Percentiles rank a stretch among this genome's conserved stretches.
These are phyloP conservation scores for Drechmeria coniospora DNA, from an alignment of 2,329 filamentous ascomycete species.

Conservation along the genomic window DNA sequence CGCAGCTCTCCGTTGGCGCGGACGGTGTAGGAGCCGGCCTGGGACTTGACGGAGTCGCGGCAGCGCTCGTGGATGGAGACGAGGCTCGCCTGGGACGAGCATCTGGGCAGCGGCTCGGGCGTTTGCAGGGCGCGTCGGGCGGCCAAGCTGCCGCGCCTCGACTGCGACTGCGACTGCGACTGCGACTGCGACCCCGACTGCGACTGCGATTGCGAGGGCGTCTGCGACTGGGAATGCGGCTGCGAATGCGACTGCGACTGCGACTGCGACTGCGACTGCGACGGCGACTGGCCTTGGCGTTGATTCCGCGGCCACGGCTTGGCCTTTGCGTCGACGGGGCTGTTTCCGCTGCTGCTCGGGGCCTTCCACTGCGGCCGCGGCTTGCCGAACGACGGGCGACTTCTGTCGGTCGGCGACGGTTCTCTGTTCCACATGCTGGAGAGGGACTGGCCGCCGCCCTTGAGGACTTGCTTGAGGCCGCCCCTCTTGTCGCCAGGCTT, in stretches of 20 bases:
- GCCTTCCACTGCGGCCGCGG: conserved; percentile 12
- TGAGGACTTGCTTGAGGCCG: conserved; percentile 30
- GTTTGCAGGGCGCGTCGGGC: conserved; percentile 6
- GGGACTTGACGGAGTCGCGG: conserved; percentile 38
- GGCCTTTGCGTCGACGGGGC: too few relatives aligned
- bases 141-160: neutral
- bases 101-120: conserved; percentile 17
- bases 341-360: conserved; percentile 3
- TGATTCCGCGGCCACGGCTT: too few relatives aligned
- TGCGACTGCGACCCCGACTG: too few relatives aligned
- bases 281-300: too few relatives aligned
- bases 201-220: too few relatives aligned
- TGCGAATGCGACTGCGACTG: too few relatives aligned
- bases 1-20: conserved; percentile 28
- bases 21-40: conserved; percentile 39
- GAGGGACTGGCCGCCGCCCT: conserved; percentile 30
- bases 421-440: conserved; percentile 36
- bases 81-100: conserved; percentile 30
- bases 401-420: conserved; percentile 11
- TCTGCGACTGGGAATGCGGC: too few relatives aligned
- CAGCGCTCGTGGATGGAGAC: conserved; percentile 34
- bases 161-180: conserved; percentile 2
- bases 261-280: too few relatives aligned
- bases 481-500: conserved; percentile 10
- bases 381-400: conserved; percentile 6